These are phyloP conservation scores for Aspergillus affinis DNA, from an alignment of 495 filamentous ascomycete genomes.

Conservation along the genomic window DNA sequence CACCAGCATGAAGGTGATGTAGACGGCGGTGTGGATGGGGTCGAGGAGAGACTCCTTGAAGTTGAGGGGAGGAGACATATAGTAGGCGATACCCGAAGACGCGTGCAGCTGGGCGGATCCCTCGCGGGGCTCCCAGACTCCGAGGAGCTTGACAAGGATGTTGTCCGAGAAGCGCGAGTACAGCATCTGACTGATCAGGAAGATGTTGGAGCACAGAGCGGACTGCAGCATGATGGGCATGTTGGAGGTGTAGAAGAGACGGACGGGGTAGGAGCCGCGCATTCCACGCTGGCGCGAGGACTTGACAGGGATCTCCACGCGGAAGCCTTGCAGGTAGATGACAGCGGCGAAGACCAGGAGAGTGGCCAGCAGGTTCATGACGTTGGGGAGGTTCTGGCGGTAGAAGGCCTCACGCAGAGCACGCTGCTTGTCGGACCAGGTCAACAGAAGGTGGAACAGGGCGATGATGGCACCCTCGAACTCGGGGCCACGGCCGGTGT, in stretches of 20 bases:
- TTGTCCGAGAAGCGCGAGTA: constrained; percentile 98
- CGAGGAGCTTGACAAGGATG: constrained; percentile 91
- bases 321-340: constrained; percentile 99
- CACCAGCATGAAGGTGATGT: constrained; percentile 94
- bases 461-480: constrained; percentile 99
- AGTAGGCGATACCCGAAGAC: constrained; percentile 90
- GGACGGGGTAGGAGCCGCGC: constrained; percentile 73
- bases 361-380: constrained; percentile 97
- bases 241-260: constrained; percentile 66
- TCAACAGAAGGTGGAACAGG: constrained; percentile 95
- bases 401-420: constrained; percentile 98
- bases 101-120: constrained; percentile 95
- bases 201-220: constrained; percentile 97
- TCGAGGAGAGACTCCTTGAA: constrained; percentile 95
- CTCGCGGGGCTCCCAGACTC: constrained; percentile 97
- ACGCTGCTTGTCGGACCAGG: constrained; percentile 97
- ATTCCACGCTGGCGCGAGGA: constrained; percentile 98
- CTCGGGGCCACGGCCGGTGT: constrained; percentile 97
- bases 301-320: constrained; percentile 99
- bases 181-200: constrained; percentile 97
- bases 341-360: constrained; percentile 92
- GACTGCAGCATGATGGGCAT: constrained; percentile 99
- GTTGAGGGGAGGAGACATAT: constrained; percentile 98
- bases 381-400: constrained; percentile 98
- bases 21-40: constrained; percentile 94